Conservation (phyloP, 345 rosid species). For the Rhodamnia rubescens region DNA sequence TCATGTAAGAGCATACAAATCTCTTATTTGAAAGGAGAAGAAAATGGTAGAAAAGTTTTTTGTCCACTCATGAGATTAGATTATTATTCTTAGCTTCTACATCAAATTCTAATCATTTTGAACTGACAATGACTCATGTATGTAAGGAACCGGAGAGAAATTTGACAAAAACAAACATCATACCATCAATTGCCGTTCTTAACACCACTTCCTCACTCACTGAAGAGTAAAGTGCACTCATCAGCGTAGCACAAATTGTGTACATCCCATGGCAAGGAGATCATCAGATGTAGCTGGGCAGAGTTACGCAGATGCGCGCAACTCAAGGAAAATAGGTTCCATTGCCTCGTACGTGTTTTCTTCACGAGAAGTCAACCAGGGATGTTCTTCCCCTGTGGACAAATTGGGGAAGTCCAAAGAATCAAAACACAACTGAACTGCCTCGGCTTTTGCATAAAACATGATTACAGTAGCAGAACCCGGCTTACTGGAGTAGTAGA, state of each 20-base stretch:
- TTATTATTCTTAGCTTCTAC: neutral
- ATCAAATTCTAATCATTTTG: neutral
- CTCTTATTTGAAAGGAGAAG: neutral
- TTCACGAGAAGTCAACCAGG: constrained; percentile 60
- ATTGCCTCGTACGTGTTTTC: constrained; percentile 40
- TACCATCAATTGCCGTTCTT: constrained; percentile 78
- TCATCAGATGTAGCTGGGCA: constrained; percentile 92
- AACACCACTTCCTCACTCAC: constrained; percentile 71
- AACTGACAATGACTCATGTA: neutral
- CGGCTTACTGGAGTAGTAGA: constrained; percentile 70
- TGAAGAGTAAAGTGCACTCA: constrained; percentile 89
- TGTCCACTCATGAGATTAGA: neutral
- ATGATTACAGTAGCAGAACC: neutral
- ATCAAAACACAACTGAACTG: neutral
- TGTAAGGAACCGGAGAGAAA: neutral
- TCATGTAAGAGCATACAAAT: neutral
- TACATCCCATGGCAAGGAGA: too few species aligned
- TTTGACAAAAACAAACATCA: neutral
- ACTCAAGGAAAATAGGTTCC: constrained; percentile 56
- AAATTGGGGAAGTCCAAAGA: constrained; percentile 2
- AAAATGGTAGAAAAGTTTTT: neutral
- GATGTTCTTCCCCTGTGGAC: constrained; percentile 47
- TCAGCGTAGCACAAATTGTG: constrained; percentile 71
- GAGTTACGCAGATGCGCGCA: constrained; percentile 87
- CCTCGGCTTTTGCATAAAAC: neutral